A percentile compares a stretch with the other conserved stretches of the same genome.
Evolutionary conservation across 176 grass and related monocot genomes (phyloP).

Genomic region (Areca catechu): DNA sequence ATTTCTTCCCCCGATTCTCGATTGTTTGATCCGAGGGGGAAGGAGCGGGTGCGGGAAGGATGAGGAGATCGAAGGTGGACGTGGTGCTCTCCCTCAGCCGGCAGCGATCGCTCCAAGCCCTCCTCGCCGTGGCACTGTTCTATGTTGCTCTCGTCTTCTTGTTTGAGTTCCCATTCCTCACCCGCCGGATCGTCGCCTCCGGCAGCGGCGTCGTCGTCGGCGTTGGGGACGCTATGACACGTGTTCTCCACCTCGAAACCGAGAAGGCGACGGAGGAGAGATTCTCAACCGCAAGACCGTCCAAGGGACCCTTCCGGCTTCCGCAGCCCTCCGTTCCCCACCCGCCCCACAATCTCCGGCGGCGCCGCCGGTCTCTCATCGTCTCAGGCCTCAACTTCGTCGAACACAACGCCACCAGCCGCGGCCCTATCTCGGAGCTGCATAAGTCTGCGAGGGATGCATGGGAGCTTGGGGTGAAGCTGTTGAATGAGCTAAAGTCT

Average conservation of each 20-base stretch:
- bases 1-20: too few relatives aligned
- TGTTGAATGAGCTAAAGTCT: constrained; percentile 23
- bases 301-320: constrained; percentile 21
- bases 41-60: not conserved
- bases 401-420: not conserved
- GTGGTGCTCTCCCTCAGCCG: not conserved
- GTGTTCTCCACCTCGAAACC: constrained; percentile 7
- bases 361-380: not conserved
- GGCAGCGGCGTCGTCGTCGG: not conserved
- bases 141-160: constrained; percentile 31
- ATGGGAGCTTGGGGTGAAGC: constrained; percentile 26
- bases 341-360: not conserved
- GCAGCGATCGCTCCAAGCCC: constrained; percentile 15
- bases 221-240: too few relatives aligned
- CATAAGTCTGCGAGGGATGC: constrained; percentile 32
- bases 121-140: constrained; percentile 20
- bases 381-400: not conserved
- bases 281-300: constrained; percentile 24
- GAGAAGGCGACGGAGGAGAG: constrained; percentile 20
- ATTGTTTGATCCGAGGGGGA: not conserved
- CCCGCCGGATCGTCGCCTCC: not conserved
- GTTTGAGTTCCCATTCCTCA: constrained; percentile 37
- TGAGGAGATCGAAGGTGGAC: constrained; percentile 13
- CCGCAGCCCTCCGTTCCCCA: not conserved
- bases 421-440: constrained; percentile 18